Evolutionary conservation across 352 stramenopile species (phyloP).

Genomic region (Phytopythium delawarense): DNA sequence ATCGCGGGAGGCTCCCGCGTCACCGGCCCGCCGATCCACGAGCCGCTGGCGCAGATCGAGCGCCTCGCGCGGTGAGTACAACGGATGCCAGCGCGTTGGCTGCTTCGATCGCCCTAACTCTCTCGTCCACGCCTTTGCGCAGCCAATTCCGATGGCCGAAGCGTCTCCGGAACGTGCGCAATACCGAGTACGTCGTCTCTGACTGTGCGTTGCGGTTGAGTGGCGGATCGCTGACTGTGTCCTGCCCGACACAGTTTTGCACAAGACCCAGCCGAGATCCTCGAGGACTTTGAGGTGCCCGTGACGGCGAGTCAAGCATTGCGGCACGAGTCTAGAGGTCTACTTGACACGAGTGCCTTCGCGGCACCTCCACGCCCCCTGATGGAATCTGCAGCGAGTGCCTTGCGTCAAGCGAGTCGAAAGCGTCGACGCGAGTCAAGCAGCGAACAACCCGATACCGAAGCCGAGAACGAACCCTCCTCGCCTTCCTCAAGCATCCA

Average conservation of each 20-base stretch:
- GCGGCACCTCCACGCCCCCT: constrained; percentile 35
- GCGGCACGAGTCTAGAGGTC: not conserved
- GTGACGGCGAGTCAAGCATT: not conserved
- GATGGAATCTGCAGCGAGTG: constrained; percentile 26
- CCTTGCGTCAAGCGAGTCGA: constrained; percentile 15
- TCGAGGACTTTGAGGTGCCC: constrained; percentile 41
- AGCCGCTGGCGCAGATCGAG: constrained; percentile 8
- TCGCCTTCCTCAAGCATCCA: not conserved
- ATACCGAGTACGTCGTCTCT: constrained; percentile 36
- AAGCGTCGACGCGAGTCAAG: constrained; percentile 34
- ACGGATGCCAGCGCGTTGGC: no score
- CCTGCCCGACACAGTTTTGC: constrained; percentile 29
- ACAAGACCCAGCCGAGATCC: constrained; percentile 41
- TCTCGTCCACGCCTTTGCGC: not conserved
- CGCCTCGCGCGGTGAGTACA: not conserved
- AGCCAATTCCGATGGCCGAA: constrained; percentile 82
- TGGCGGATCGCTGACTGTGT: not conserved
- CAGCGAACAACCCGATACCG: constrained; percentile 1
- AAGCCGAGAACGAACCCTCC: constrained; percentile 6
- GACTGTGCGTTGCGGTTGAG: constrained; percentile 5
- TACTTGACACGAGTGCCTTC: constrained; percentile 24
- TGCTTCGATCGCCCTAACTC: not conserved
- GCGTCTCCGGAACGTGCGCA: constrained; percentile 55
- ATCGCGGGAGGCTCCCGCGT: constrained; percentile 28
- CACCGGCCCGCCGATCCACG: constrained; percentile 41